Evolutionary conservation across 139 green algal species (phyloP).

Genomic region (Micromonas pusilla): DNA sequence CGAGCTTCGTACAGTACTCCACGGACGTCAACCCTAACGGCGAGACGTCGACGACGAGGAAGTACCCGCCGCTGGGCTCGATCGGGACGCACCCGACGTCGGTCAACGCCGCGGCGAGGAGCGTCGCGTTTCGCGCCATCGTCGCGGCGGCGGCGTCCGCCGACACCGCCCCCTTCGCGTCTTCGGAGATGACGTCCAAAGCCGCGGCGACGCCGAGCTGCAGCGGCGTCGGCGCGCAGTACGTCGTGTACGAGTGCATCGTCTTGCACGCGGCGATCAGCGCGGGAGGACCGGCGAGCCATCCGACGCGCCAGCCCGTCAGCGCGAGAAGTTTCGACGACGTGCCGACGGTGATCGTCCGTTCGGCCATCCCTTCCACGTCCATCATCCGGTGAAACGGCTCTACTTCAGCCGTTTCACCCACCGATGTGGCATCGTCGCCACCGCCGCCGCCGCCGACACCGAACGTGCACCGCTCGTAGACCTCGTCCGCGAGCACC

Average conservation of each 20-base stretch:
- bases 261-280: conserved; percentile 15
- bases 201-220: conserved; percentile 27
- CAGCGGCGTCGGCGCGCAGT: conserved; percentile 27
- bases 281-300: not conserved
- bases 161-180: conserved; percentile 1
- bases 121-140: conserved; percentile 2
- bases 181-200: conserved; percentile 11
- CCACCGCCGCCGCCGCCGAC: not conserved
- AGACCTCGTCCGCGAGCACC: conserved; percentile 27
- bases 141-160: conserved; percentile 10
- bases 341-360: conserved; percentile 7
- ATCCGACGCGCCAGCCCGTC: conserved; percentile 22
- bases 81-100: conserved; percentile 6
- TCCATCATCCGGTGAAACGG: not conserved
- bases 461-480: conserved; percentile 17
- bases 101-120: conserved; percentile 5
- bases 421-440: not conserved
- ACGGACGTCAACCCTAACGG: conserved; percentile 1
- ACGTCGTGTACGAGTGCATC: not conserved
- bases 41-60: conserved; percentile 22
- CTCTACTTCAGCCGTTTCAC: too few relatives aligned
- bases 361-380: conserved; percentile 1
- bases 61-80: conserved; percentile 28
- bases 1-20: conserved; percentile 20
- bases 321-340: conserved; percentile 15